Evolutionary conservation across 164 flowering plant species (phyloP).

Genomic region (Berberis vulgaris): DNA sequence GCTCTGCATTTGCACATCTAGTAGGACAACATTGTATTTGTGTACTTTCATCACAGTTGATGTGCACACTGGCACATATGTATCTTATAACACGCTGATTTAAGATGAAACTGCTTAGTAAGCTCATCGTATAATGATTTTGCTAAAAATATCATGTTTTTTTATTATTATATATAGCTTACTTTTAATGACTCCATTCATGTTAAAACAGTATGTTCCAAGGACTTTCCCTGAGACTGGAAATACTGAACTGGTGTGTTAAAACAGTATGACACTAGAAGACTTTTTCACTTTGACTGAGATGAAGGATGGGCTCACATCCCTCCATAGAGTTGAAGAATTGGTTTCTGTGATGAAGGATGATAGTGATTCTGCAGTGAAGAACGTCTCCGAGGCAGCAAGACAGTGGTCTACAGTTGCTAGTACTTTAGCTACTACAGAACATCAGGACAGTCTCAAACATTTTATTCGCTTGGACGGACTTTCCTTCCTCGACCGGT

Average conservation of each 20-base stretch:
- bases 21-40: too few species aligned
- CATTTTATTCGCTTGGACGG: constrained; percentile 73
- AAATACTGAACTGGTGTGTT: constrained; percentile 16
- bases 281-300: constrained; percentile 81
- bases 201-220: background rate
- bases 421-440: constrained; percentile 60
- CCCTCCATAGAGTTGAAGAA: constrained; percentile 70
- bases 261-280: constrained; percentile 60
- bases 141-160: too few species aligned
- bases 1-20: too few species aligned
- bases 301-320: constrained; percentile 77
- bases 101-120: too few species aligned
- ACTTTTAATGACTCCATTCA: too few species aligned
- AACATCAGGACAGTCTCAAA: constrained; percentile 62
- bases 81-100: too few species aligned
- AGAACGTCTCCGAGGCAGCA: constrained; percentile 55
- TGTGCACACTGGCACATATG: too few species aligned
- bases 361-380: constrained; percentile 40
- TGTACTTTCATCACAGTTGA: too few species aligned
- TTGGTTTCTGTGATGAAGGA: constrained; percentile 57
- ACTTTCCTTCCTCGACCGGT: constrained; percentile 43
- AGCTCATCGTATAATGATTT: too few species aligned
- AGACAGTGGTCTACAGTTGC: constrained; percentile 88
- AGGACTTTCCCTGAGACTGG: constrained; percentile 15
- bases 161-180: too few species aligned